Base-by-base conservation (phyloP, 192 early-diverging fungal species). In the Mycoemilia scoparia region DNA sequence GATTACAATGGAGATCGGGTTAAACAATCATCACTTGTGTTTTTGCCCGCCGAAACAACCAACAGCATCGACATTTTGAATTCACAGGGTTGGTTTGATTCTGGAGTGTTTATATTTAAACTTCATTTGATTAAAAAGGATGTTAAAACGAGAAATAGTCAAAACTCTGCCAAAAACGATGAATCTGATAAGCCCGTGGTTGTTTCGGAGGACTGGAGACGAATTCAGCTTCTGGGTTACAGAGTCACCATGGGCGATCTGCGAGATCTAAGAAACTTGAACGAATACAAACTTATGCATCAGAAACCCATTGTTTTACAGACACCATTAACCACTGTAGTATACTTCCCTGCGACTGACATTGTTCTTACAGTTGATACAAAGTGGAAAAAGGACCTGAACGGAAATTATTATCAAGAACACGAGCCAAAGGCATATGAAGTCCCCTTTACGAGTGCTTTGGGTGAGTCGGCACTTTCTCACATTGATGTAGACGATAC, bases 311-410 rank as follows among this genome's bases (percentile, higher is more conserved):
- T 62, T 24, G 41, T 51, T 5, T 52, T 56, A 21, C 53, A 62
- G 26, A 54, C 33, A 2, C 53, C 53, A 7, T 49, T 62, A 31
- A 52, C 53, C 20, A 42, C 59, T 1, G 59, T 52, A 24, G 46
- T 62, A 19, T 62, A 62, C 42, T 62, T 62, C 29, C 54, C 54
- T 37, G 59, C 59, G 10, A 62, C 59, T 1, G 59, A 62, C 16
- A 41, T 62, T 14, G 54, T 52, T 5, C 53, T 62, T 2, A 42
- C 49, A 0, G 54, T 62, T 3, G 59, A 62, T 23, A 56, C 59
- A 0, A 45, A 56, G 37, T 62, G 59, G 59, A n/a, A n/a, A n/a
- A n/a, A n/a, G n/a, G n/a, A n/a, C n/a, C n/a, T n/a, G n/a, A n/a
- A n/a, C n/a, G n/a, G n/a, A n/a, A n/a, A n/a, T n/a, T n/a, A n/a